Evolutionary conservation across 73 alveolate species (phyloP).

Genomic region (Chromera velia): DNA sequence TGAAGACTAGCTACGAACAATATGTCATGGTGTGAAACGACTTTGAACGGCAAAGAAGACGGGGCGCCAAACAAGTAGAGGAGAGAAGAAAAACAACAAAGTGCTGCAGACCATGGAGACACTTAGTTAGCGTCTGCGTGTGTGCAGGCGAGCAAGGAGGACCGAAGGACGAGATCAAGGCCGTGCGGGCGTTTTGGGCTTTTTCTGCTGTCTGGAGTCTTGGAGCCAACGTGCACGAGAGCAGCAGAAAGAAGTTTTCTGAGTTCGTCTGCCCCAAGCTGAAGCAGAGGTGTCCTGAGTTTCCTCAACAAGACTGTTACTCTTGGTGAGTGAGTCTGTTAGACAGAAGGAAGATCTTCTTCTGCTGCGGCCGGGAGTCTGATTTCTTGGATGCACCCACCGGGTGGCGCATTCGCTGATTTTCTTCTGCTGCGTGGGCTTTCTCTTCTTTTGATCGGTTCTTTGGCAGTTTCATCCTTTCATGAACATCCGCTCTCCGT

Average conservation of each 20-base stretch:
- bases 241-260: neutral
- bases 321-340: neutral
- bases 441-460: neutral
- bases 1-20: too few species aligned
- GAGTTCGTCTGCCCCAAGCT: neutral
- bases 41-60: too few species aligned
- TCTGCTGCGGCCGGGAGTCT: neutral
- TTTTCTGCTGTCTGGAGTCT: constrained; percentile 35
- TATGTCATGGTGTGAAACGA: too few species aligned
- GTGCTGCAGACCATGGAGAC: too few species aligned
- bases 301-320: neutral
- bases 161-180: too few species aligned
- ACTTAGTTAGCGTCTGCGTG: too few species aligned
- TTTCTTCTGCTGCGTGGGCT: neutral
- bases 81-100: too few species aligned
- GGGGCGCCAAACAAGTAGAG: too few species aligned
- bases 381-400: too few species aligned
- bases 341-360: neutral
- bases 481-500: too few species aligned
- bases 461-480: neutral
- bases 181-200: constrained; percentile 28
- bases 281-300: neutral
- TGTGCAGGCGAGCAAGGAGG: too few species aligned
- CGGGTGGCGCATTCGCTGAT: neutral
- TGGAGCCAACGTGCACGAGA: constrained; percentile 41